Base-by-base conservation (phyloP, 176 grass and related monocot species). In the Miscanthus lutarioriparius region DNA sequence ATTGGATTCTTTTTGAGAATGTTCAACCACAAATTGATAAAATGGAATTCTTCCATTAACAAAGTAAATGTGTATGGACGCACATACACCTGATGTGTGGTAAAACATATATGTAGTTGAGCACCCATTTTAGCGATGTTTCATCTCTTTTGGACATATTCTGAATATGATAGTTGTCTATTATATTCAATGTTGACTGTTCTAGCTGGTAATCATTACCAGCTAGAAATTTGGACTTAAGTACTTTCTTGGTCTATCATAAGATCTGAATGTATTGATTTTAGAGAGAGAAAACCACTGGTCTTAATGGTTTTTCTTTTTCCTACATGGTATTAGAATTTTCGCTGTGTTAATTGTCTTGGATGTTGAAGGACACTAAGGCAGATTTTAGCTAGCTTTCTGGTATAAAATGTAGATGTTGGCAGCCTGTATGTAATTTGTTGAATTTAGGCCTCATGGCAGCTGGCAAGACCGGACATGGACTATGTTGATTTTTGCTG, bases 11-110 rank as follows among this genome's bases (percentile, higher is more conserved):
- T 0, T 22, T 45, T 66, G 26, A 22, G 58, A n/a, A 22, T 68
- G 51, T 67, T 49, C 69, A 73, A 6, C 25, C 6, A 48, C 17
- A 44, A 41, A 71, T 49, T 67, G 53, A 64, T 85, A 78, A 37
- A 76, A 28, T 64, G 25, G 25, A 22, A 1, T 64, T 64, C 10
- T 63, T 27, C 1, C 25, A 64, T 51, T 43, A 76, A 76, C 20
- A n/a, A 58, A 54, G 19, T 80, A 80, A 45, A 65, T 32, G 0
- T 65, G 59, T 65, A 64, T 65, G 25, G 39, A 12, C 2, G 2
- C 2, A 17, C 4, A 3, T 64, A 19, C 22, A 19, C 14, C 3
- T 64, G 33, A n/a, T 28, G 7, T 63, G 14, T 3, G 1, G 23
- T 43, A 43, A 11, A 43, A 28, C 13, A 41, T 28, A 27, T 49